A percentile compares a stretch with the other conserved stretches of the same genome.
These are phyloP conservation scores for Mortierella sp. DNA, from an alignment of 371 early-diverging fungal genomes.

Conservation along the genomic window DNA sequence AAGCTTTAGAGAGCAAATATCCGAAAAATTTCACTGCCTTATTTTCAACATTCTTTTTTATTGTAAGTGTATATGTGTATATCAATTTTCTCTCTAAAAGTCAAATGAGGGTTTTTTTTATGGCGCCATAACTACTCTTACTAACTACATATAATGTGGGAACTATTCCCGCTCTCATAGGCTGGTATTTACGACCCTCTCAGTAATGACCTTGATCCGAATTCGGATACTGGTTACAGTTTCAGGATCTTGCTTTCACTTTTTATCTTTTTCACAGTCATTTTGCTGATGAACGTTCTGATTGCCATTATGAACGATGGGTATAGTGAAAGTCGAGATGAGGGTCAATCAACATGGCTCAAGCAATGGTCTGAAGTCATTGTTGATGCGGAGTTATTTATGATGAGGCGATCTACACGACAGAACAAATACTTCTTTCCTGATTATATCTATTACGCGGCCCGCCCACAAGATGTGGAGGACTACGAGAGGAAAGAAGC, in stretches of 20 bases:
- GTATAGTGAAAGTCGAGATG: constrained; percentile 34
- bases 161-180: not conserved
- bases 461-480: not conserved
- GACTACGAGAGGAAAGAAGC: not conserved
- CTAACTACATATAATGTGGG: not conserved
- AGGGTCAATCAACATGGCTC: constrained; percentile 41
- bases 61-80: not conserved
- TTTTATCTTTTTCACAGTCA: not conserved
- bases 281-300: not conserved
- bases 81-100: not conserved
- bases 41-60: not conserved
- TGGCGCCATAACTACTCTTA: not conserved
- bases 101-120: not conserved
- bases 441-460: constrained; percentile 37
- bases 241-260: not conserved
- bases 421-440: constrained; percentile 49
- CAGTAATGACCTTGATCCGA: not conserved
- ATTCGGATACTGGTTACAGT: not conserved
- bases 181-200: not conserved
- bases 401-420: constrained; percentile 2
- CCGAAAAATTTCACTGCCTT: not conserved
- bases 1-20: not conserved
- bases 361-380: constrained; percentile 52
- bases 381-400: constrained; percentile 2
- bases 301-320: constrained; percentile 53